Evolutionary conservation across 2,329 filamentous ascomycete species (phyloP).

Genomic region (Penicillium sp.): DNA sequence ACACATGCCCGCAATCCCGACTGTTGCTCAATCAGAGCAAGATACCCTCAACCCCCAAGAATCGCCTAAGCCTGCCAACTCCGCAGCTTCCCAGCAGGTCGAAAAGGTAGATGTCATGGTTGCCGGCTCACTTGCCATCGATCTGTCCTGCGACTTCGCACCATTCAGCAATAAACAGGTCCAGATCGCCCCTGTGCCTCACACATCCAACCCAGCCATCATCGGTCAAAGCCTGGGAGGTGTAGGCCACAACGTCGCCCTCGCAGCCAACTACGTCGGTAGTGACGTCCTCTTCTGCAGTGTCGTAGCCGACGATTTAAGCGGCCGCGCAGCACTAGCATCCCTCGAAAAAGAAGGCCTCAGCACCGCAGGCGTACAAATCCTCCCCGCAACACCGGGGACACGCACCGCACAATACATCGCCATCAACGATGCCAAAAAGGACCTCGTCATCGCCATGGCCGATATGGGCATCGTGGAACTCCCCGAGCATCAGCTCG

Average conservation of each 20-base stretch:
- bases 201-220: slow-evolving; percentile 80
- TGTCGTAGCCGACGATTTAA: slow-evolving; percentile 72
- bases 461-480: slow-evolving; percentile 87
- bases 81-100: not conserved
- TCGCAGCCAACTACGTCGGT: slow-evolving; percentile 69
- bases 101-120: slow-evolving; percentile 66
- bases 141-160: slow-evolving; percentile 76
- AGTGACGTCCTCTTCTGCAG: slow-evolving; percentile 69
- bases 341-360: slow-evolving; percentile 57
- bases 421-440: slow-evolving; percentile 76
- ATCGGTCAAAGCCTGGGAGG: slow-evolving; percentile 84
- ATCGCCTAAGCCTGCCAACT: slow-evolving; percentile 2
- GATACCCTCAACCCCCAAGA: slow-evolving; percentile 20
- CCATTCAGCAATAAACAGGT: slow-evolving; percentile 40
- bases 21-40: slow-evolving; percentile 22
- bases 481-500: slow-evolving; percentile 36
- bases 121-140: slow-evolving; percentile 83
- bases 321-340: slow-evolving; percentile 67
- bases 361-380: slow-evolving; percentile 62
- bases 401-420: slow-evolving; percentile 84
- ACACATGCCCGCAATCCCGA: slow-evolving; percentile 35
- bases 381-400: slow-evolving; percentile 49
- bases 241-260: slow-evolving; percentile 86
- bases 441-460: slow-evolving; percentile 86
- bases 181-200: slow-evolving; percentile 44